These are phyloP conservation scores for Globisporangium takayamanum DNA, from an alignment of 352 stramenopile species.

Conservation along the genomic window DNA sequence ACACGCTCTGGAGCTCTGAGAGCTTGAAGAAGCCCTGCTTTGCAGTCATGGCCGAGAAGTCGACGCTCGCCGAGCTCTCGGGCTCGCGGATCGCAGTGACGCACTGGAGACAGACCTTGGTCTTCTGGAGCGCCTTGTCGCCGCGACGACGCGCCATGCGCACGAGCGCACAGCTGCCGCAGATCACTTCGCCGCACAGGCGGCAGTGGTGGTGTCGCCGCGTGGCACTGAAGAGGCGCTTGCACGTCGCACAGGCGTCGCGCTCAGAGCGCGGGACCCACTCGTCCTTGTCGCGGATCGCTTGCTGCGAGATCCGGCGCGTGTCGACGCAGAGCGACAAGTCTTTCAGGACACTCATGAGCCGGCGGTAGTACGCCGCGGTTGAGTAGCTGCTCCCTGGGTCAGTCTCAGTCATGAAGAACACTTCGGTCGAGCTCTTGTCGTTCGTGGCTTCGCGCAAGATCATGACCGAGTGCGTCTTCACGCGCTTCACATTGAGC, in stretches of 20 bases:
- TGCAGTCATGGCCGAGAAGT: background rate
- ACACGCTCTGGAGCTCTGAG: background rate
- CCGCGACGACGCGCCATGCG: constrained; percentile 33
- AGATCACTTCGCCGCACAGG: constrained; percentile 72
- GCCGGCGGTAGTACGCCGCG: constrained; percentile 27
- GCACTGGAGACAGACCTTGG: constrained; percentile 50
- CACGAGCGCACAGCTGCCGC: constrained; percentile 54
- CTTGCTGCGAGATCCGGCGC: constrained; percentile 49
- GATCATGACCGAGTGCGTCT: constrained; percentile 52
- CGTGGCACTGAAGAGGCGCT: constrained; percentile 48
- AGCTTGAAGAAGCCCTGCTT: constrained; percentile 1
- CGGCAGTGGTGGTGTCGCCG: constrained; percentile 69
- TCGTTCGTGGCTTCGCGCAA: constrained; percentile 28
- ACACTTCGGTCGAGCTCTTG: constrained; percentile 38
- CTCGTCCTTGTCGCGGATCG: constrained; percentile 35
- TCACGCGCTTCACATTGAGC: constrained; percentile 48
- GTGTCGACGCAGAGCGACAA: constrained; percentile 54
- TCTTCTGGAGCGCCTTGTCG: constrained; percentile 39
- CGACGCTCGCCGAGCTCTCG: constrained; percentile 6
- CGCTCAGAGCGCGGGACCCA: constrained; percentile 49
- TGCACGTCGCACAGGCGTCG: constrained; percentile 48
- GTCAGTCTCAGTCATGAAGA: constrained; percentile 56
- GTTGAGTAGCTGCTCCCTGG: constrained; percentile 16
- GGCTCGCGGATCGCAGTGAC: constrained; percentile 41
- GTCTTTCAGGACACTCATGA: constrained; percentile 53